Evolutionary conservation across 2,329 filamentous ascomycete genomes (phyloP).

Genomic region (Fonsecaea monophora): DNA sequence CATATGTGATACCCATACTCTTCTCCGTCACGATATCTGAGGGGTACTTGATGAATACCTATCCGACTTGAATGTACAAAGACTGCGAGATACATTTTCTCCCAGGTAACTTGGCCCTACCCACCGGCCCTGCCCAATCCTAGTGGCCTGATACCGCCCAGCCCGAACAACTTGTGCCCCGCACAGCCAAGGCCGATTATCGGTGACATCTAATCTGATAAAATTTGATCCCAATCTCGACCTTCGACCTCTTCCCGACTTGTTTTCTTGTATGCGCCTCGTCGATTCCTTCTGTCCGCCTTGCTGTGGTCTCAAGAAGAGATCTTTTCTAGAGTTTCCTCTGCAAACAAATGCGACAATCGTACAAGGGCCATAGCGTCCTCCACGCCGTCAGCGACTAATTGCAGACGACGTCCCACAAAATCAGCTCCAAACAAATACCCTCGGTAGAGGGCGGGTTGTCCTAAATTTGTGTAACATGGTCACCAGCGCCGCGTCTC

Average conservation of each 20-base stretch:
- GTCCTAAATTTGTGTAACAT: constrained; percentile 17
- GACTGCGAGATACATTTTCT: not conserved
- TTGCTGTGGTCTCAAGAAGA: not conserved
- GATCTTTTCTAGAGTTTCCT: not conserved
- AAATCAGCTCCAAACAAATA: constrained; percentile 5
- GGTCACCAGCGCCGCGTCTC: constrained; percentile 29
- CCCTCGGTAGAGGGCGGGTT: constrained; percentile 42
- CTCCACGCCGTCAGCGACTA: constrained; percentile 1
- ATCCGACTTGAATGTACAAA: not conserved
- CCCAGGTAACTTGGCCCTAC: not conserved
- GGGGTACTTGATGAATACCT: not conserved
- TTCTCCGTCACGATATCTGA: constrained; percentile 21
- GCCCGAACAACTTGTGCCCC: constrained; percentile 5
- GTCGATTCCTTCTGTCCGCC: constrained; percentile 10
- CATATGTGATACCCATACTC: constrained; percentile 31
- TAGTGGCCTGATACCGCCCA: not conserved
- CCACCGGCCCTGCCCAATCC: not conserved
- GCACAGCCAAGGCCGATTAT: constrained; percentile 31
- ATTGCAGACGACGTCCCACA: not conserved
- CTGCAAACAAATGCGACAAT: not conserved
- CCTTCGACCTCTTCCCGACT: constrained; percentile 23
- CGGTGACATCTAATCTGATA: constrained; percentile 44
- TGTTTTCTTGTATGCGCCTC: not conserved
- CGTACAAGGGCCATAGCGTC: not conserved
- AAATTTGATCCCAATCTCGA: constrained; percentile 33